phyloP scores from a whole-genome alignment of 768 basidiomycete species.

The Tulasnella sp. region DNA sequence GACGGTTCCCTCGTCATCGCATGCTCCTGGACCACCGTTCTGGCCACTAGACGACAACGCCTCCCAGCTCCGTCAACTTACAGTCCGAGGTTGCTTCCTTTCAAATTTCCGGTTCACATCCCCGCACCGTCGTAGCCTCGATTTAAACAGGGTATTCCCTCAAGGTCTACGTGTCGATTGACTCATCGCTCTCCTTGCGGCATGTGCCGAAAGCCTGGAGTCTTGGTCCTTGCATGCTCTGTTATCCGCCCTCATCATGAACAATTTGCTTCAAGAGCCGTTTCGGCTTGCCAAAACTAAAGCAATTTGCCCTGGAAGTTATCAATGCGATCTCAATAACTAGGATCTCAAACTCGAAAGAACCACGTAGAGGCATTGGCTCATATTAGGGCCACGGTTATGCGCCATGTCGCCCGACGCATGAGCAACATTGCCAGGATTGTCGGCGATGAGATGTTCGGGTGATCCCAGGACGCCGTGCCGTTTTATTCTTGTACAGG shows the following conservation, averaged over 20 bases:
- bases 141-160: background rate
- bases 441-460: background rate
- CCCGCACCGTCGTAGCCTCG: background rate
- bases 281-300: background rate
- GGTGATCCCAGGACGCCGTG: background rate
- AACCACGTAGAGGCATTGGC: background rate
- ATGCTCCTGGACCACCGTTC: background rate
- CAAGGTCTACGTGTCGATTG: background rate
- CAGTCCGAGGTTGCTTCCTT: background rate
- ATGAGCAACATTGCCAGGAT: background rate
- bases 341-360: background rate
- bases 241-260: background rate
- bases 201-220: background rate
- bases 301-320: background rate
- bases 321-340: background rate
- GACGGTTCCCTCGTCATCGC: no score
- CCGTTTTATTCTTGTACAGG: background rate
- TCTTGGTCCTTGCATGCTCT: background rate
- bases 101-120: background rate
- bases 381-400: background rate
- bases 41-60: background rate
- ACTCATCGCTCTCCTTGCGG: background rate
- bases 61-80: background rate
- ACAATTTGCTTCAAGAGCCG: background rate
- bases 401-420: background rate